A percentile compares a stretch with the other conserved stretches of the same genome.
These are phyloP conservation scores for Backusella circina DNA, from an alignment of 192 early-diverging fungal species.

Conservation along the genomic window DNA sequence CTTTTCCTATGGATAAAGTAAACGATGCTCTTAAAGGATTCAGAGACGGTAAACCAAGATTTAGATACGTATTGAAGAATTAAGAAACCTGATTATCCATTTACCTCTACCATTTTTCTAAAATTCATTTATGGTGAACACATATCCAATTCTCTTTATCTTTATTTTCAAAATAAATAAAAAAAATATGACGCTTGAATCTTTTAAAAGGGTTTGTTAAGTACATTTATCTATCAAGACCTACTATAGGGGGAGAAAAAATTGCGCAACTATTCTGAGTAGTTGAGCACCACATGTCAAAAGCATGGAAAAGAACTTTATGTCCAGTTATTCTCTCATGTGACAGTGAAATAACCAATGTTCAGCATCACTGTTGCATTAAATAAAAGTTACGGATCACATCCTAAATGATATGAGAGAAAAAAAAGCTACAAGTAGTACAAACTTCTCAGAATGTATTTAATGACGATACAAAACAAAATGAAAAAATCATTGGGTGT, in stretches of 20 bases:
- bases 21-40: slow-evolving; percentile 62
- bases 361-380: too few species aligned
- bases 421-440: not conserved
- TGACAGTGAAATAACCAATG: too few species aligned
- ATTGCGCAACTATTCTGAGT: too few species aligned
- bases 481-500: not conserved
- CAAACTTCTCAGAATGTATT: not conserved
- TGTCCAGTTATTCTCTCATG: too few species aligned
- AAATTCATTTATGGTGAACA: not conserved
- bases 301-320: too few species aligned
- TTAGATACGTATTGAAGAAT: slow-evolving; percentile 69
- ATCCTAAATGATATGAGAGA: not conserved
- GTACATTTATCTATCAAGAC: too few species aligned
- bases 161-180: not conserved
- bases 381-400: not conserved
- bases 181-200: too few species aligned
- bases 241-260: too few species aligned
- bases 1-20: slow-evolving; percentile 53
- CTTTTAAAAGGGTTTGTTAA: too few species aligned
- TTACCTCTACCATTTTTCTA: slow-evolving; percentile 9
- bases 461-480: not conserved
- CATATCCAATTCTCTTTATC: not conserved
- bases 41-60: slow-evolving; percentile 60
- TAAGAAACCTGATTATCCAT: slow-evolving; percentile 13
- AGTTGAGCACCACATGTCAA: too few species aligned